phyloP scores from a whole-genome alignment of 768 basidiomycete species.

The Leccinum longicurvipes region DNA sequence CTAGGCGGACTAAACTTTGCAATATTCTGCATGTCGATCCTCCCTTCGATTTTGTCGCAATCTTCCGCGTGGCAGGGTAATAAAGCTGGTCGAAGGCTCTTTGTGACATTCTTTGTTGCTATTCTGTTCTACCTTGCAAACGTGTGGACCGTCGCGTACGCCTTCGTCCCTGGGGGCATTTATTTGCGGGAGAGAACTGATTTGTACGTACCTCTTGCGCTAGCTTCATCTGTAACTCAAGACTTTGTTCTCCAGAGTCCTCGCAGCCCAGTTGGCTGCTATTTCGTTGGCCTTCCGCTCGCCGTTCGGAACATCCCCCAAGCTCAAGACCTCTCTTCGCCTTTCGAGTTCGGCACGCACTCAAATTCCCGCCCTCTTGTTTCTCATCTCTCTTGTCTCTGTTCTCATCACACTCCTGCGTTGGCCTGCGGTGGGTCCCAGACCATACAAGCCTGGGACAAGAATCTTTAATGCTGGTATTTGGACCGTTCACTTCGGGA shows the following conservation, averaged over 20 bases:
- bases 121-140: slow-evolving; percentile 63
- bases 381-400: slow-evolving; percentile 43
- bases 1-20: slow-evolving; percentile 60
- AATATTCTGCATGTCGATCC: slow-evolving; percentile 60
- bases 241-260: slow-evolving; percentile 39
- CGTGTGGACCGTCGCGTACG: slow-evolving; percentile 86
- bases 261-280: slow-evolving; percentile 49
- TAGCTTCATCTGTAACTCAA: not conserved
- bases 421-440: slow-evolving; percentile 46
- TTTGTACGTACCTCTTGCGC: slow-evolving; percentile 42
- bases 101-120: slow-evolving; percentile 56
- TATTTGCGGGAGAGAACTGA: slow-evolving; percentile 77
- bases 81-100: slow-evolving; percentile 48
- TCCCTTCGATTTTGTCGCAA: slow-evolving; percentile 51
- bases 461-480: slow-evolving; percentile 79
- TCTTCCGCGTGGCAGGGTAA: slow-evolving; percentile 38
- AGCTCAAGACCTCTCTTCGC: slow-evolving; percentile 1
- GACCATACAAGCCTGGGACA: slow-evolving; percentile 59
- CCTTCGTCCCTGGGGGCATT: slow-evolving; percentile 80
- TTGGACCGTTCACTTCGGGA: slow-evolving; percentile 91
- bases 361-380: slow-evolving; percentile 35
- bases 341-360: slow-evolving; percentile 21
- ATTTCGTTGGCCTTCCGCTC: slow-evolving; percentile 48
- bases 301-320: slow-evolving; percentile 20
- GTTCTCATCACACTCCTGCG: slow-evolving; percentile 53